phyloP scores from a whole-genome alignment of 139 green algal genomes.

The Pleodorina starrii region DNA sequence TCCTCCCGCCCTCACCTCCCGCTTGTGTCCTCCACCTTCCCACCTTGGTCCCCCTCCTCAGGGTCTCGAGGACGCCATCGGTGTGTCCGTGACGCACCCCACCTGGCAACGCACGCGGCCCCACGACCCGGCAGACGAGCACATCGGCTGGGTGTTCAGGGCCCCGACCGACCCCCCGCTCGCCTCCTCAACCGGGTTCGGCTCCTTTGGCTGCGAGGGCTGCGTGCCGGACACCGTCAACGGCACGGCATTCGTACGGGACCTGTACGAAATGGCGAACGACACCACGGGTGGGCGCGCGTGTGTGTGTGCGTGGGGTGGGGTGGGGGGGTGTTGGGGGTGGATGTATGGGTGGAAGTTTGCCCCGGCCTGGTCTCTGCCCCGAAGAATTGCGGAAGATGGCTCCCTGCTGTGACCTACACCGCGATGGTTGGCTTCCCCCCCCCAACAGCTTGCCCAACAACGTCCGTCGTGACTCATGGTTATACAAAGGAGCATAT shows the following conservation, averaged over 20 bases:
- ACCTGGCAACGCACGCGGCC: constrained; percentile 89
- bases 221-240: constrained; percentile 89
- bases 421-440: no score
- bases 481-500: no score
- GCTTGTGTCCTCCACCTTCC: neutral
- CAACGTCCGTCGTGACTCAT: no score
- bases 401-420: no score
- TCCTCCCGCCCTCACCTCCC: no score
- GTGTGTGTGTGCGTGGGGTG: no score
- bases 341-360: no score
- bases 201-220: constrained; percentile 71
- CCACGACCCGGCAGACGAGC: constrained; percentile 82
- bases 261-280: constrained; percentile 86
- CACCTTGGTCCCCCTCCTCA: constrained; percentile 37
- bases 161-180: constrained; percentile 72
- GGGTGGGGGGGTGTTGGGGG: no score
- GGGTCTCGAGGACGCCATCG: constrained; percentile 86
- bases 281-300: constrained; percentile 78
- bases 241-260: constrained; percentile 78
- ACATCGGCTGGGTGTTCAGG: constrained; percentile 91
- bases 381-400: no score
- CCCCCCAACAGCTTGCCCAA: no score
- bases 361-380: no score
- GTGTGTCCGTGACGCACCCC: constrained; percentile 89
- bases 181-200: constrained; percentile 57